Base-by-base conservation (phyloP, 345 rosid species). In the Acer campestre region DNA sequence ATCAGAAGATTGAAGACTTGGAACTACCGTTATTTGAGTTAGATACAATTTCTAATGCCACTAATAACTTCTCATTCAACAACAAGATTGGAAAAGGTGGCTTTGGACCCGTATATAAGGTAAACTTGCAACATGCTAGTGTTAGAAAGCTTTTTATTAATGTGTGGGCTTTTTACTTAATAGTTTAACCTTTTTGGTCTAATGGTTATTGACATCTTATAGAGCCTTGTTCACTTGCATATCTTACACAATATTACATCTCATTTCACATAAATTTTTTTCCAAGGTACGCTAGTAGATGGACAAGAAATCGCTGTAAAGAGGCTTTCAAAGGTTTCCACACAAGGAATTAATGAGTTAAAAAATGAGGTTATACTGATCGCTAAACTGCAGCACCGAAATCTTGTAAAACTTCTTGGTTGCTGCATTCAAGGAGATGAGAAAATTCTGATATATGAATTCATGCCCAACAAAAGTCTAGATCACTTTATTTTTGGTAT, bases 341-440 rank as follows among this genome's bases (percentile, higher is more conserved):
- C 77, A 42, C 77, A 80, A 71, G 80, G 83, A 55, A 42, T 58
- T 3, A 73, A 67, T 59, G 71, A 76, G 74, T 66, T 79, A 38
- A 73, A 71, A 67, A 75, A 65, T 55, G 71, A 66, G 22, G 71
- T 75, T 27, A 62, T 74, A 20, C 75, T 77, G 35, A 81, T 84
- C 22, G 70, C 85, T 3, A 80, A 82, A 66, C 83, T 82, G 18
- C 84, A 86, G 56, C 89, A 84, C 51, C 81, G 87, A 64, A 86
- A 86, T 75, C 80, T 86, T 12, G 89, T 86, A 70, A 86, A 67
- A 51, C 80, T 86, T 38, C 69, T 84, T 23, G 86, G 89, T 23
- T 82, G 83, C 44, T 82, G 88, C 76, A 82, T 80, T 67, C 77
- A 82, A 46, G 73, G 55, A n/a, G 82, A 76, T 46, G 84, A 85